phyloP scores from a whole-genome alignment of 805 yeast species.

The Candida glaebosa region DNA sequence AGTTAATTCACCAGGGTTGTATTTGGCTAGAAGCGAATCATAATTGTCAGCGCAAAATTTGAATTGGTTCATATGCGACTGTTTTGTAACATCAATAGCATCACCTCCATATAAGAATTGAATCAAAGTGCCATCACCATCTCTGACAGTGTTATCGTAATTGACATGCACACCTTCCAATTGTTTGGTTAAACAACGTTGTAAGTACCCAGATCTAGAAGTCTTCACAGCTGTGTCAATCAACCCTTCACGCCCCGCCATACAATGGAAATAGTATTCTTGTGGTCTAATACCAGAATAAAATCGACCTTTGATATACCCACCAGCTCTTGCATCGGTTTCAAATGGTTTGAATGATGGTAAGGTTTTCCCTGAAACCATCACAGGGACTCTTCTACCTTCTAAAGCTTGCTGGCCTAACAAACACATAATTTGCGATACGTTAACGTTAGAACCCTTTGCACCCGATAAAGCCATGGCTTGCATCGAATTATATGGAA shows the following conservation, averaged over 20 bases:
- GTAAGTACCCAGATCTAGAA: constrained; percentile 95
- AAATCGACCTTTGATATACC: constrained; percentile 94
- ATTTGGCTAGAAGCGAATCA: constrained; percentile 79
- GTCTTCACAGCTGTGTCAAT: constrained; percentile 99
- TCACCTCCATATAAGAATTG: constrained; percentile 99
- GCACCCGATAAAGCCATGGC: constrained; percentile 99
- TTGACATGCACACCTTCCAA: constrained; percentile 93
- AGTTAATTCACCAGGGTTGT: constrained; percentile 71
- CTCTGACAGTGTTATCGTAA: constrained; percentile 94
- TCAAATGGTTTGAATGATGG: constrained; percentile 97
- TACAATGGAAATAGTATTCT: constrained; percentile 99
- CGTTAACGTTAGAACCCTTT: constrained; percentile 97
- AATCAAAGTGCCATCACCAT: constrained; percentile 88
- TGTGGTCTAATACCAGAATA: constrained; percentile 97
- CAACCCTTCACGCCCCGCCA: constrained; percentile 99
- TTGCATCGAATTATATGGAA: constrained; percentile 97
- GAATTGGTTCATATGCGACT: constrained; percentile 90
- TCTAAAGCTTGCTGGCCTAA: constrained; percentile 98
- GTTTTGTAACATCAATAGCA: constrained; percentile 89
- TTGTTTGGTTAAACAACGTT: constrained; percentile 97
- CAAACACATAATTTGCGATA: constrained; percentile 98
- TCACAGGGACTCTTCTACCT: constrained; percentile 98
- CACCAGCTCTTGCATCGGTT: constrained; percentile 98
- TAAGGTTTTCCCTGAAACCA: constrained; percentile 96
- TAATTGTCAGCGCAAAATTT: constrained; percentile 90